A percentile compares a stretch with the other conserved stretches of the same genome.
Conservation (phyloP, 176 grass and related monocot genomes). For the Olyra latifolia region DNA sequence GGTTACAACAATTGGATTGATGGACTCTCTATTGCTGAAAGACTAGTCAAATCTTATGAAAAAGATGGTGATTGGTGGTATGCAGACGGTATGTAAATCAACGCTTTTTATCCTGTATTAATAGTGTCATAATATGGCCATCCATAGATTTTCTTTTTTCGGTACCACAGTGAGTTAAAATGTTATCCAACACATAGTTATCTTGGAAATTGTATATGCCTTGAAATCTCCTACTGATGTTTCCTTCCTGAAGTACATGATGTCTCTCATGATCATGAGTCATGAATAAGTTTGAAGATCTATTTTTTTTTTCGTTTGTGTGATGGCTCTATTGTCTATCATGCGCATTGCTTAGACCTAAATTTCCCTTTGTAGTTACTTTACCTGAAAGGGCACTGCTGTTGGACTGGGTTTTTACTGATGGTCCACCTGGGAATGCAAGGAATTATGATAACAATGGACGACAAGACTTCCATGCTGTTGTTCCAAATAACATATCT, state of each 20-base stretch:
- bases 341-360: slow-evolving; percentile 16
- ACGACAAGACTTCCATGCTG: slow-evolving; percentile 76
- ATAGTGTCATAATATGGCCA: background rate
- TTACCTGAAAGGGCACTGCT: slow-evolving; percentile 66
- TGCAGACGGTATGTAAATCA: slow-evolving; percentile 52
- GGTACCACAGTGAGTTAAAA: background rate
- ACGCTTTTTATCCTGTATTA: slow-evolving; percentile 14
- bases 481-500: slow-evolving; percentile 55
- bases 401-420: slow-evolving; percentile 84
- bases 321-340: background rate
- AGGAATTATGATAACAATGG: slow-evolving; percentile 85
- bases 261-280: background rate
- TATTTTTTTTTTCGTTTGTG: slow-evolving; percentile 12
- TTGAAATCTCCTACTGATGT: background rate
- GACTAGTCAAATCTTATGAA: slow-evolving; percentile 54
- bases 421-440: slow-evolving; percentile 74
- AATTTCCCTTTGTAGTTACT: slow-evolving; percentile 49
- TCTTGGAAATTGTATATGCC: slow-evolving; percentile 3
- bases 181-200: background rate
- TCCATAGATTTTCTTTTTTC: slow-evolving; percentile 2
- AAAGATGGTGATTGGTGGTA: slow-evolving; percentile 90
- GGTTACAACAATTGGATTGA: slow-evolving; percentile 85
- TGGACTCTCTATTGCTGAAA: slow-evolving; percentile 66
- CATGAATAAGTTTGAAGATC: background rate
- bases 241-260: background rate